phyloP scores from a whole-genome alignment of 225 moss, liverwort and hornwort species.

The Sphagnum tenellum region DNA sequence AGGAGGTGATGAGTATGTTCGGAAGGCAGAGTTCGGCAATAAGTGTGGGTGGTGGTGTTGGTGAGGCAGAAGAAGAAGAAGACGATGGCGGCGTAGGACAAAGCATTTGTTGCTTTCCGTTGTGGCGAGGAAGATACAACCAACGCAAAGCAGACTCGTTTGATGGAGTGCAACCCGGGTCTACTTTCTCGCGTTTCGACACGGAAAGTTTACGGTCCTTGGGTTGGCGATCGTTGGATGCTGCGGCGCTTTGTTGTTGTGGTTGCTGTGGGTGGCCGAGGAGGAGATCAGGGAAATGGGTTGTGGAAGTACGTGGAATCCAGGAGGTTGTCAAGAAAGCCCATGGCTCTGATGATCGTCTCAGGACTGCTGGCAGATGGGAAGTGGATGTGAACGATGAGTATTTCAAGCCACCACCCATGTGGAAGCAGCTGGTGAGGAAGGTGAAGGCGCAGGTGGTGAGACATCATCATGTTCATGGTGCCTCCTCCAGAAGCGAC shows the following conservation, averaged over 20 bases:
- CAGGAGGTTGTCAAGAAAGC: constrained; percentile 3
- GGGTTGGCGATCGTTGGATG: constrained; percentile 12
- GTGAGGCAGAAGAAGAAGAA: background rate
- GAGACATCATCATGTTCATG: constrained; percentile 8
- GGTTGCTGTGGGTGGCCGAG: constrained; percentile 38
- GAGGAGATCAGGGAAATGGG: constrained; percentile 22
- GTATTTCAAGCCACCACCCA: constrained; percentile 36
- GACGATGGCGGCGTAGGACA: no score
- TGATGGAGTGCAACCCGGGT: constrained; percentile 6
- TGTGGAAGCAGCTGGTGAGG: constrained; percentile 49
- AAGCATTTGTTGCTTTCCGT: constrained; percentile 15
- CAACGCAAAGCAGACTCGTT: constrained; percentile 6
- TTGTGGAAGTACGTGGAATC: constrained; percentile 11
- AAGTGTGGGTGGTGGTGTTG: constrained; percentile 18
- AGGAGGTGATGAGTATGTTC: constrained; percentile 9
- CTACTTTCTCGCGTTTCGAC: constrained; percentile 17
- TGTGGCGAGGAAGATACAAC: constrained; percentile 5
- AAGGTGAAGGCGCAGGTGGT: constrained; percentile 37
- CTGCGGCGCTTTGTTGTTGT: background rate
- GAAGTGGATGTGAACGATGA: constrained; percentile 39
- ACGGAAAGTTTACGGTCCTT: constrained; percentile 5
- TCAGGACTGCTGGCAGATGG: constrained; percentile 44
- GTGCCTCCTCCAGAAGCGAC: constrained; percentile 8
- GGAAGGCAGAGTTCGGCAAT: constrained; percentile 1
- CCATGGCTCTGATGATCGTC: constrained; percentile 1